phyloP scores from a whole-genome alignment of 257 asterid species.

The Rehmannia glutinosa region DNA sequence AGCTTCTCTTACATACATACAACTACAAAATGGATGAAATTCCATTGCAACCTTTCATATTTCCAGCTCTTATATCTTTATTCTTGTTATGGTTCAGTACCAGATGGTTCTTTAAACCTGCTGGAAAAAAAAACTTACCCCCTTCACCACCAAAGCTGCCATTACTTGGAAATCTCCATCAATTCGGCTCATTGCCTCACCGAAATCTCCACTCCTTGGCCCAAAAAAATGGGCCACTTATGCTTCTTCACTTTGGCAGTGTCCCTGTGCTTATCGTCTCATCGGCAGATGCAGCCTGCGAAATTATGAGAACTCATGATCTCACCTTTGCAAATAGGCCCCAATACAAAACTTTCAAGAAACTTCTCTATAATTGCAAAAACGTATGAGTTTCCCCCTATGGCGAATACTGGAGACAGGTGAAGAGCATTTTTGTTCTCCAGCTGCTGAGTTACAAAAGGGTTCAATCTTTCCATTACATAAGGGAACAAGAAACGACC shows the following conservation, averaged over 20 bases:
- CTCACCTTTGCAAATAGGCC: slow-evolving; percentile 24
- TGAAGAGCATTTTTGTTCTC: no score
- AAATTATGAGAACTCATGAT: slow-evolving; percentile 38
- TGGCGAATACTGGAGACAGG: slow-evolving; percentile 44
- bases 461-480: no score
- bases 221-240: slow-evolving; percentile 25
- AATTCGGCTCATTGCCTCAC: neutral
- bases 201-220: slow-evolving; percentile 15
- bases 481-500: no score
- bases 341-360: neutral
- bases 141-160: slow-evolving; percentile 43
- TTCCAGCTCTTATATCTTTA: slow-evolving; percentile 4
- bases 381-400: slow-evolving; percentile 30
- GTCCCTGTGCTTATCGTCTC: neutral
- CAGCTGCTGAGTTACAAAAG: no score
- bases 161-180: slow-evolving; percentile 34
- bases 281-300: slow-evolving; percentile 26
- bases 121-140: neutral
- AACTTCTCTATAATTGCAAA: slow-evolving; percentile 16
- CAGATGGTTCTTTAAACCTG: no score
- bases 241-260: slow-evolving; percentile 37
- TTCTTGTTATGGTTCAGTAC: slow-evolving; percentile 13
- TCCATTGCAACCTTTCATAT: neutral
- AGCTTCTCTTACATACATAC: no score
- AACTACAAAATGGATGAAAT: neutral